Evolutionary conservation across 2,329 filamentous ascomycete species (phyloP).

Genomic region (Ilyonectria destructans): DNA sequence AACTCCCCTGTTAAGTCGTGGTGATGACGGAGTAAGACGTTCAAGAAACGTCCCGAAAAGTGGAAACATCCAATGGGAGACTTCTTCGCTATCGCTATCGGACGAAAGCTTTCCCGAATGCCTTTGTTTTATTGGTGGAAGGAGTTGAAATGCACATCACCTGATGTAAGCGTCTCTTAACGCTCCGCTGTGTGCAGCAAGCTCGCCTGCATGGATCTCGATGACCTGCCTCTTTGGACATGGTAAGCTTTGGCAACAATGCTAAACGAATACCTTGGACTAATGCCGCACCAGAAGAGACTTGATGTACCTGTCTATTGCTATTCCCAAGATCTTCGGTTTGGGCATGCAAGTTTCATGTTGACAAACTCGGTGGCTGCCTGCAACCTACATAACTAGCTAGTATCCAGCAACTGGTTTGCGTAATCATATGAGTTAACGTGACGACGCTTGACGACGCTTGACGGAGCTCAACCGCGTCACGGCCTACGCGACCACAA

Average conservation of each 20-base stretch:
- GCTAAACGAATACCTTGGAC: not conserved
- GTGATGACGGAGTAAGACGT: not conserved
- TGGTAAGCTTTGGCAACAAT: not conserved
- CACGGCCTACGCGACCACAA: not conserved
- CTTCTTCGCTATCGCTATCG: no score
- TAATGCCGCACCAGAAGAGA: no score
- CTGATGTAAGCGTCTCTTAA: not conserved
- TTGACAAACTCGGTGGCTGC: not conserved
- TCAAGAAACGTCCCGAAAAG: no score
- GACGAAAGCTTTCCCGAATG: not conserved
- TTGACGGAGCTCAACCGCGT: not conserved
- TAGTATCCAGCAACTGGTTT: not conserved
- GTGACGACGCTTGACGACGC: constrained; percentile 6
- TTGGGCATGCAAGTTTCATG: not conserved
- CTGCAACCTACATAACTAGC: not conserved
- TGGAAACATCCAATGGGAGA: no score
- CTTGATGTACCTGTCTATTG: not conserved
- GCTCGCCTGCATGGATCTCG: not conserved
- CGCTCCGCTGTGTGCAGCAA: not conserved
- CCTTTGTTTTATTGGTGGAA: not conserved
- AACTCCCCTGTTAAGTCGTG: not conserved
- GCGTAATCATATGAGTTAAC: not conserved
- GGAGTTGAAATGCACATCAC: not conserved
- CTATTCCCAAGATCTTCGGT: not conserved
- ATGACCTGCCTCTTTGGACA: constrained; percentile 1